These are phyloP conservation scores for Craspedostauros australis DNA, from an alignment of 108 stramenopile genomes.

Conservation along the genomic window DNA sequence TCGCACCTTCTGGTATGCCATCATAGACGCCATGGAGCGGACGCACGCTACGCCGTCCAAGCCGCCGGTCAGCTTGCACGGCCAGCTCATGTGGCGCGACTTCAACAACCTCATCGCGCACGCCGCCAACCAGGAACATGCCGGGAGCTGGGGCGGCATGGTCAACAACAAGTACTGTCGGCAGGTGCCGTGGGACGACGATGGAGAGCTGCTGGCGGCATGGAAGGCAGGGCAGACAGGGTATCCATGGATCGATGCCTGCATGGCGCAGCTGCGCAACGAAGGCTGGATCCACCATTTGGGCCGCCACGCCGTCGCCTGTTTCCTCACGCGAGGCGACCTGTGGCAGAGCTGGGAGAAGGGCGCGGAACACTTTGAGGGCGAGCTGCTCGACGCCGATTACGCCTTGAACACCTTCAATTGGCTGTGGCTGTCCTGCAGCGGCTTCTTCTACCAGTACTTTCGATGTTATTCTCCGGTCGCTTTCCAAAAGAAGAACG, in stretches of 20 bases:
- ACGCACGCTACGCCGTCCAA: slow-evolving; percentile 43
- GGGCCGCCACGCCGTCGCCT: slow-evolving; percentile 92
- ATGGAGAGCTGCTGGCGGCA: slow-evolving; percentile 51
- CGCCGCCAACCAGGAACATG: slow-evolving; percentile 41
- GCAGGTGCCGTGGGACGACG: slow-evolving; percentile 85
- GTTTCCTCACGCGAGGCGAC: slow-evolving; percentile 97
- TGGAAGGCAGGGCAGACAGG: slow-evolving; percentile 93
- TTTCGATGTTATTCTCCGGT: slow-evolving; percentile 93
- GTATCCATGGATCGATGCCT: slow-evolving; percentile 95
- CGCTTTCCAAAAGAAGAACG: slow-evolving; percentile 88
- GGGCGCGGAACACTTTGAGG: slow-evolving; percentile 81
- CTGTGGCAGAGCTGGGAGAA: slow-evolving; percentile 93
- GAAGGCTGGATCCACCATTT: slow-evolving; percentile 98
- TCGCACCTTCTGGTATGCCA: slow-evolving; percentile 54
- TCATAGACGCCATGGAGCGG: slow-evolving; percentile 29
- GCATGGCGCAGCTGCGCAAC: slow-evolving; percentile 87
- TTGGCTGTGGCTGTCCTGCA: slow-evolving; percentile 93
- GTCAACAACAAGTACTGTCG: slow-evolving; percentile 65
- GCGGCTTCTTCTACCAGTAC: slow-evolving; percentile 89
- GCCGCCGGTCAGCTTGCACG: slow-evolving; percentile 92
- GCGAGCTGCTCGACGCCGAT: slow-evolving; percentile 89
- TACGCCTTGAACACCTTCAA: slow-evolving; percentile 93
- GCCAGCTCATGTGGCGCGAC: slow-evolving; percentile 94
- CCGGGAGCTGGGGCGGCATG: slow-evolving; percentile 66
- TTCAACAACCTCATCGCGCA: slow-evolving; percentile 86